Percentiles rank a stretch among this genome's conserved stretches.
Conservation (phyloP, 805 yeast species). For the Pichia membranifaciens region DNA sequence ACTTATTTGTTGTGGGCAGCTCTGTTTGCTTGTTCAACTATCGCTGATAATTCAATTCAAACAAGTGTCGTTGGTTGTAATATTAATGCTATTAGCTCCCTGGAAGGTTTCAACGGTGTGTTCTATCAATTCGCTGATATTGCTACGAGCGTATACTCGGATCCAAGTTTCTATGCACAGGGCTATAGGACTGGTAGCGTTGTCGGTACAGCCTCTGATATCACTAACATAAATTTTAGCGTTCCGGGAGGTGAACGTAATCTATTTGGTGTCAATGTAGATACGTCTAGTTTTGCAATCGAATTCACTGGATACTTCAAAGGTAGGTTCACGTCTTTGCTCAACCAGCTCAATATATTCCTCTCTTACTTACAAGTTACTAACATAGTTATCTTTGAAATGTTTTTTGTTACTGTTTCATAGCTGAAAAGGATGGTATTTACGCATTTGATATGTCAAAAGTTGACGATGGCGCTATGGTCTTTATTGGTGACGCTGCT, state of each 20-base stretch:
- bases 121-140: conserved; percentile 6
- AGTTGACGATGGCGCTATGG: conserved; percentile 31
- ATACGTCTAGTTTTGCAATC: conserved; percentile 11
- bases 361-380: too few relatives aligned
- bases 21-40: background rate
- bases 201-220: background rate
- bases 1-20: too few relatives aligned
- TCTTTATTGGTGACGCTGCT: conserved; percentile 29
- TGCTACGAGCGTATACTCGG: conserved; percentile 6
- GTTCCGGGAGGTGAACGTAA: too few relatives aligned
- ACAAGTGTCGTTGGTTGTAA: conserved; percentile 6
- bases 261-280: conserved; percentile 1
- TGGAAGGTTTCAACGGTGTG: conserved; percentile 12
- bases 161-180: conserved; percentile 9
- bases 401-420: background rate
- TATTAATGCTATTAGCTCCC: background rate
- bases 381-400: conserved; percentile 18
- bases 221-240: too few relatives aligned
- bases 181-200: conserved; percentile 3
- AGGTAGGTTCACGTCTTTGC: conserved; percentile 8
- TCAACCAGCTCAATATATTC: too few relatives aligned
- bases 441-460: conserved; percentile 20
- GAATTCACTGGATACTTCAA: conserved; percentile 18
- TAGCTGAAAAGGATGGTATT: conserved; percentile 28
- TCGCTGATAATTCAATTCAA: conserved; percentile 1